Conservation (phyloP, 441 rosid species). For the Cnidoscolus chayamansa region DNA sequence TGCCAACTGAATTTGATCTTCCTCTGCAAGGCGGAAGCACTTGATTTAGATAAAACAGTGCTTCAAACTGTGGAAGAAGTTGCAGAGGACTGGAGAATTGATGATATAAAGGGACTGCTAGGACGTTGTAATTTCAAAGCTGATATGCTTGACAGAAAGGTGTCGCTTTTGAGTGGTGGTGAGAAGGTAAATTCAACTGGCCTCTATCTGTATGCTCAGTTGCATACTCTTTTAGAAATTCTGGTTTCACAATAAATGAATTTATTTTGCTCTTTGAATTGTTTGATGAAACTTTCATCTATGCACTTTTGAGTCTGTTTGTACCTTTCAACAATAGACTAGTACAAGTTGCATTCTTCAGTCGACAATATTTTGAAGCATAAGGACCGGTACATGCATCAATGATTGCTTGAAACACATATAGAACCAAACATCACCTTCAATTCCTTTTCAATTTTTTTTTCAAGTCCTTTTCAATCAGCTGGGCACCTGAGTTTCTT, state of each 20-base stretch:
- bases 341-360: not conserved
- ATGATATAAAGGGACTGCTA: slow-evolving; percentile 90
- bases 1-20: slow-evolving; percentile 26
- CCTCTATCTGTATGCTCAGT: not conserved
- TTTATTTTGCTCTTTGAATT: not conserved
- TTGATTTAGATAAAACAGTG: slow-evolving; percentile 85
- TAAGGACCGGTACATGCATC: not conserved
- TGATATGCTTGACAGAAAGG: slow-evolving; percentile 93
- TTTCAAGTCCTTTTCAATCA: not conserved
- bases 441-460: not conserved
- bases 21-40: slow-evolving; percentile 76
- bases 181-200: slow-evolving; percentile 62
- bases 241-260: not conserved
- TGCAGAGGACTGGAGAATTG: slow-evolving; percentile 90
- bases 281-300: slow-evolving; percentile 2
- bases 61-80: slow-evolving; percentile 81
- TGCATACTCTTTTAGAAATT: not conserved
- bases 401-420: not conserved
- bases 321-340: not conserved
- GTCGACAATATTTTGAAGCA: not conserved
- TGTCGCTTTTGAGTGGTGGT: slow-evolving; percentile 88
- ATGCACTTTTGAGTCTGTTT: not conserved
- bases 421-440: not conserved
- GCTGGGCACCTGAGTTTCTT: not conserved
- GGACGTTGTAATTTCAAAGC: slow-evolving; percentile 98